Evolutionary conservation across 2,329 filamentous ascomycete genomes (phyloP).

Genomic region (Amesomyces nigricolor): DNA sequence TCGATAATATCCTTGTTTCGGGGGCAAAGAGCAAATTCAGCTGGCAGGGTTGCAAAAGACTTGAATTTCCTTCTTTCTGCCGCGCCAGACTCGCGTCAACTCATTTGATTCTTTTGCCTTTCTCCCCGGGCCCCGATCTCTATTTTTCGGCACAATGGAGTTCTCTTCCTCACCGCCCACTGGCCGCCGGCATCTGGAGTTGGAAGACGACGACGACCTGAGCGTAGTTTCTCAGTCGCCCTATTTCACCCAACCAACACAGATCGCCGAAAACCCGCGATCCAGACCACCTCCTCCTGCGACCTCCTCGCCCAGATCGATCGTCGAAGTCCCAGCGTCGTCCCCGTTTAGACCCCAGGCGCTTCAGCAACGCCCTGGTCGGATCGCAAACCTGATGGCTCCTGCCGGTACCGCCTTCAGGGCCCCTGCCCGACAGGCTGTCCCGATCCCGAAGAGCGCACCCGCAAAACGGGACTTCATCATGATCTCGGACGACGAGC

Average conservation of each 20-base stretch:
- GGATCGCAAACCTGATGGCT: slow-evolving; percentile 53
- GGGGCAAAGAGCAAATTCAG: neutral
- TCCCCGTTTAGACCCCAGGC: slow-evolving; percentile 58
- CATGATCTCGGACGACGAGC: slow-evolving; percentile 31
- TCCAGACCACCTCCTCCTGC: slow-evolving; percentile 29
- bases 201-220: slow-evolving; percentile 28
- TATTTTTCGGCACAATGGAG: slow-evolving; percentile 14
- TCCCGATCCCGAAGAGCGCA: slow-evolving; percentile 21
- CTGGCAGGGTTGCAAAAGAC: too few relatives aligned
- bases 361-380: slow-evolving; percentile 23
- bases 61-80: too few relatives aligned
- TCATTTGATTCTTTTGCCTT: neutral
- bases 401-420: slow-evolving; percentile 69
- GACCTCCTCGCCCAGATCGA: slow-evolving; percentile 41
- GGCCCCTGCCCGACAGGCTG: slow-evolving; percentile 26
- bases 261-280: slow-evolving; percentile 39
- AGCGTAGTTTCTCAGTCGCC: slow-evolving; percentile 37
- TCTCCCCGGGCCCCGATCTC: neutral
- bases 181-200: slow-evolving; percentile 12
- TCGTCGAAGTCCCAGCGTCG: slow-evolving; percentile 80
- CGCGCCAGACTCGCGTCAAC: neutral
- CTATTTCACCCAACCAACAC: slow-evolving; percentile 43
- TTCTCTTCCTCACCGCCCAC: slow-evolving; percentile 22
- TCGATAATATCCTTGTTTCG: neutral
- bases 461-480: slow-evolving; percentile 33